Conservation (phyloP, 2,329 filamentous ascomycete genomes). For the Neodidymelliopsis sp. region DNA sequence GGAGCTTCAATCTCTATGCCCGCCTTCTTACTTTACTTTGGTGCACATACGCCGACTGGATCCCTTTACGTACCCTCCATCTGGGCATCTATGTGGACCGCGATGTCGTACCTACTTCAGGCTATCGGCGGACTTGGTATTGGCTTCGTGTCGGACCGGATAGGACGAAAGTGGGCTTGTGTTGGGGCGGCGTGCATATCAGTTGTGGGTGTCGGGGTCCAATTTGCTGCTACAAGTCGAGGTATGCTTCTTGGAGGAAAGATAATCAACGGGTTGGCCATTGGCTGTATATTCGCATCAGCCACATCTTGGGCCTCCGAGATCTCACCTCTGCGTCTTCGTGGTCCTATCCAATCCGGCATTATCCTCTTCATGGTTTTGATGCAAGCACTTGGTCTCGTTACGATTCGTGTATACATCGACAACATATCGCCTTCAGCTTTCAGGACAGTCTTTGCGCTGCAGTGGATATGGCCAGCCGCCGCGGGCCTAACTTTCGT, state of each 20-base stretch:
- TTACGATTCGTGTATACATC: constrained; percentile 12
- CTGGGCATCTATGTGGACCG: constrained; percentile 18
- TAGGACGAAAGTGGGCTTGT: constrained; percentile 15
- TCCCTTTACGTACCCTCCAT: constrained; percentile 14
- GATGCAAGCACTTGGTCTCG: constrained; percentile 14
- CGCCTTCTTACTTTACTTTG: constrained; percentile 14
- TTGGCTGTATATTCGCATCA: constrained; percentile 13
- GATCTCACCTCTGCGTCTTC: constrained; percentile 14
- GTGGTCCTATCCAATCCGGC: constrained; percentile 13
- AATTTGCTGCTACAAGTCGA: constrained; percentile 10
- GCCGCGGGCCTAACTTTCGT: neutral
- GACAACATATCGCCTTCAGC: constrained; percentile 1
- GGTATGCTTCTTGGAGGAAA: constrained; percentile 11
- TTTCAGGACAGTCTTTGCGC: constrained; percentile 7
- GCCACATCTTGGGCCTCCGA: constrained; percentile 17
- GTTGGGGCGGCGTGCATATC: constrained; percentile 8
- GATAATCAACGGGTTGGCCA: constrained; percentile 15
- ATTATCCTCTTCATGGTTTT: constrained; percentile 15
- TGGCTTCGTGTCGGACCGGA: constrained; percentile 15
- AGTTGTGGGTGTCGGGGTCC: constrained; percentile 8
- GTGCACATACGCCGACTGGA: constrained; percentile 5
- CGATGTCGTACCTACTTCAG: constrained; percentile 18
- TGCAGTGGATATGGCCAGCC: constrained; percentile 15
- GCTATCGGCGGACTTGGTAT: constrained; percentile 15
- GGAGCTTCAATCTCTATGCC: constrained; percentile 18